Conservation (phyloP, 306 rosid genomes). For the Trifolium repens region DNA sequence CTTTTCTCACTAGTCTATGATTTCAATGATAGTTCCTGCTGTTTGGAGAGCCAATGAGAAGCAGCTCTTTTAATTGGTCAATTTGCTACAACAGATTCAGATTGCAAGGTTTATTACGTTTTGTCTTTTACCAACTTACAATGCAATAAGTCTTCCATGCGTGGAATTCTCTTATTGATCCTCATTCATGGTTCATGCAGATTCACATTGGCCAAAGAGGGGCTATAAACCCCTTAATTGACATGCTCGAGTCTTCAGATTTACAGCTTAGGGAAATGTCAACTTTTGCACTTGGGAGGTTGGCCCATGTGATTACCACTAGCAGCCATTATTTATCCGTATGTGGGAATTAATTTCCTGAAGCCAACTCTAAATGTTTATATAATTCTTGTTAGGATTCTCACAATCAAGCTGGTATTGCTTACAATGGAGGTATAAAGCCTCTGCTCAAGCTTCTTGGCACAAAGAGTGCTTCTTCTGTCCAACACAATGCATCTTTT, state of each 20-base stretch:
- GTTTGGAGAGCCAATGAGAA: constrained; percentile 68
- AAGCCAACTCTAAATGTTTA: constrained; percentile 1
- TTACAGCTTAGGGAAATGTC: constrained; percentile 85
- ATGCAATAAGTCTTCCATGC: background rate
- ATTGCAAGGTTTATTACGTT: constrained; percentile 61
- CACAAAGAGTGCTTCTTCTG: constrained; percentile 49
- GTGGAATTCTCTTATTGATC: background rate
- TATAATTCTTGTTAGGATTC: constrained; percentile 61
- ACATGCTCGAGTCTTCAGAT: constrained; percentile 84
- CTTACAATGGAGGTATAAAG: constrained; percentile 75
- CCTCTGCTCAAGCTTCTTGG: constrained; percentile 68
- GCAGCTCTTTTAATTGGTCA: constrained; percentile 77
- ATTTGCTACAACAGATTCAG: constrained; percentile 70
- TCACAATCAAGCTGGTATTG: constrained; percentile 96
- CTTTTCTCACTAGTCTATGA: background rate
- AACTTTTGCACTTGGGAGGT: constrained; percentile 89
- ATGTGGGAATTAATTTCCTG: background rate
- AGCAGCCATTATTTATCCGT: background rate
- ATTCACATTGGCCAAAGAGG: constrained; percentile 90
- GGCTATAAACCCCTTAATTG: constrained; percentile 82
- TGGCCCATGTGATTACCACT: constrained; percentile 78
- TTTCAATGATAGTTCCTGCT: constrained; percentile 54
- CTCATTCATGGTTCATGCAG: constrained; percentile 43
- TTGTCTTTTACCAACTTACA: constrained; percentile 20
- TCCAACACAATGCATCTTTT: constrained; percentile 71